Evolutionary conservation across 108 stramenopile species (phyloP).

Genomic region (Cyclotella cryptica): DNA sequence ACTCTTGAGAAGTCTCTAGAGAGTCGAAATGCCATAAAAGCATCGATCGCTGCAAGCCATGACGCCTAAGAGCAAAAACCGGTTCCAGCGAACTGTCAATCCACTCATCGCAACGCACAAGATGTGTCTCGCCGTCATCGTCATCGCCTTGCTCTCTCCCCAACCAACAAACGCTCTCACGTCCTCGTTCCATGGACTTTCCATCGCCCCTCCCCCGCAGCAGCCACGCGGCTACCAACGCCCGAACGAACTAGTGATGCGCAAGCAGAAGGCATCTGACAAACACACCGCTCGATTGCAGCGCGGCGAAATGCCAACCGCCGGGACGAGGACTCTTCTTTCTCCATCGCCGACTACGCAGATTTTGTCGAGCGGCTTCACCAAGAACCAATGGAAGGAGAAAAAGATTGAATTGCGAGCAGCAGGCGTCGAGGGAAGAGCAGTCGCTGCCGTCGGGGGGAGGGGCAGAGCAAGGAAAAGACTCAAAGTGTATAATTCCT

Average conservation of each 20-base stretch:
- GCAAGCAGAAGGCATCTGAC: conserved; percentile 89
- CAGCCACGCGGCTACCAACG: neutral
- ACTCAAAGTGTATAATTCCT: conserved; percentile 69
- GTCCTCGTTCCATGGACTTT: conserved; percentile 43
- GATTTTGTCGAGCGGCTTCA: conserved; percentile 66
- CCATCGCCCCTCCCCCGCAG: neutral
- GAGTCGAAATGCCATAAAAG: neutral
- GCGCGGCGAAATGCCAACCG: conserved; percentile 45
- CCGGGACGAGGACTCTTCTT: conserved; percentile 22
- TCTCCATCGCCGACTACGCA: conserved; percentile 7
- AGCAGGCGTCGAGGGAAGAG: neutral
- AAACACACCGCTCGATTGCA: conserved; percentile 79
- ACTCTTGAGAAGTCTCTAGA: no score
- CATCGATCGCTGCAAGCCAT: no score
- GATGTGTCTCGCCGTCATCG: conserved; percentile 1
- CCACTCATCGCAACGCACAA: neutral
- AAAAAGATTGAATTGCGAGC: conserved; percentile 41
- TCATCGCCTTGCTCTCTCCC: neutral
- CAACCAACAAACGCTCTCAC: conserved; percentile 1
- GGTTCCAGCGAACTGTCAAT: neutral
- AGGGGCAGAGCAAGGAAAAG: conserved; percentile 79
- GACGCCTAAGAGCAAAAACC: neutral
- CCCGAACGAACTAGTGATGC: conserved; percentile 56
- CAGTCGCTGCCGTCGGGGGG: conserved; percentile 46
- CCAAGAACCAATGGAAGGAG: conserved; percentile 59